These are phyloP conservation scores for Rhizopus arrhizus DNA, from an alignment of 371 early-diverging fungal genomes.

Conservation along the genomic window DNA sequence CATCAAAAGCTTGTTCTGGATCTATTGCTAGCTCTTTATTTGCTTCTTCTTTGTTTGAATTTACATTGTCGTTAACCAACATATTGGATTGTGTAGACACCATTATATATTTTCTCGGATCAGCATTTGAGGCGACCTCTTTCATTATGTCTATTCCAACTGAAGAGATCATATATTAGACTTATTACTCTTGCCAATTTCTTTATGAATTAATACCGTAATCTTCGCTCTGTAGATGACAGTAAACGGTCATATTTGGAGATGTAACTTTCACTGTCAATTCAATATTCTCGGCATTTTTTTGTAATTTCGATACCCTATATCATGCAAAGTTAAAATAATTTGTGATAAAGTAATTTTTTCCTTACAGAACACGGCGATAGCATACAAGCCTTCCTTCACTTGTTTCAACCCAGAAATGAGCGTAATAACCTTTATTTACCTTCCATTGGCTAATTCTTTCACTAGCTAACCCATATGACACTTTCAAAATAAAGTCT, in stretches of 20 bases:
- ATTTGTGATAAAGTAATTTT: background rate
- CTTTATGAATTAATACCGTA: conserved; percentile 29
- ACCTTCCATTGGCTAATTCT: background rate
- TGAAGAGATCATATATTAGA: conserved; percentile 7
- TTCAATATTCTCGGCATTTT: conserved; percentile 20
- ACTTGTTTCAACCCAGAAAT: conserved; percentile 37
- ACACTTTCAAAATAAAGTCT: background rate
- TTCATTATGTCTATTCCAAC: conserved; percentile 38
- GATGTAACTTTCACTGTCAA: conserved; percentile 18
- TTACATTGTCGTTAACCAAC: background rate
- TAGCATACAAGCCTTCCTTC: conserved; percentile 38
- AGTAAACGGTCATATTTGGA: conserved; percentile 14
- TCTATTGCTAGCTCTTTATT: background rate
- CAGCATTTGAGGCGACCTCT: conserved; percentile 8
- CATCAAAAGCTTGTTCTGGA: background rate
- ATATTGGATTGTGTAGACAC: conserved; percentile 7
- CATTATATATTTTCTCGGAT: conserved; percentile 21
- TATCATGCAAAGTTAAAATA: background rate
- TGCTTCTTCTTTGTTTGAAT: background rate
- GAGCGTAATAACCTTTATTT: conserved; percentile 29
- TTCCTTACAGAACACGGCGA: conserved; percentile 42
- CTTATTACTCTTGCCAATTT: background rate
- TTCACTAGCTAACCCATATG: background rate
- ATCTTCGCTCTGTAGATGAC: conserved; percentile 43
- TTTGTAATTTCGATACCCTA: conserved; percentile 35